These are phyloP conservation scores for Cydonia oblonga DNA, from an alignment of 331 rosid species.

Conservation along the genomic window DNA sequence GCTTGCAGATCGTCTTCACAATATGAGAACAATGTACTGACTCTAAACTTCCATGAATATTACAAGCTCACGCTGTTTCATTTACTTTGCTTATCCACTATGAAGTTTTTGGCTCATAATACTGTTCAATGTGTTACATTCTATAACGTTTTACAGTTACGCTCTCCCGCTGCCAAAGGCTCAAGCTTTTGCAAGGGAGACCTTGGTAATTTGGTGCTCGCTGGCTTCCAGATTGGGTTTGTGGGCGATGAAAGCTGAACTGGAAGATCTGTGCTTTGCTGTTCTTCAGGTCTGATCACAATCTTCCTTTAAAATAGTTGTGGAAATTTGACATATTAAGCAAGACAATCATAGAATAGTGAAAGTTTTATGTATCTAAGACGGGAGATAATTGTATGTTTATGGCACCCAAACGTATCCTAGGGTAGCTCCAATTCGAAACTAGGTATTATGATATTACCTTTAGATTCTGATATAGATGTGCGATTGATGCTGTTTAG, in stretches of 20 bases:
- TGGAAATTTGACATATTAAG: background rate
- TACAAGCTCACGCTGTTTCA: background rate
- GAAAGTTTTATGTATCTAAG: background rate
- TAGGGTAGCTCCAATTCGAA: background rate
- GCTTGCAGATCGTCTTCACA: conserved; percentile 99
- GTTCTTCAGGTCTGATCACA: conserved; percentile 68
- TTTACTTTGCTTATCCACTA: background rate
- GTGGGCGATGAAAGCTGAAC: conserved; percentile 93
- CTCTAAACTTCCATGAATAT: conserved; percentile 18
- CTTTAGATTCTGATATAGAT: background rate
- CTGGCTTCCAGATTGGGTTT: conserved; percentile 95
- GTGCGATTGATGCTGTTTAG: background rate
- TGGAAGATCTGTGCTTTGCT: conserved; percentile 92
- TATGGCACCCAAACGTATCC: background rate
- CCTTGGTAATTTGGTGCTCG: conserved; percentile 89
- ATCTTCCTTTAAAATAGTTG: background rate
- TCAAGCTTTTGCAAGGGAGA: conserved; percentile 92
- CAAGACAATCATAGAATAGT: background rate
- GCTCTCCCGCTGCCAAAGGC: conserved; percentile 77
- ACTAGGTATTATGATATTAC: background rate
- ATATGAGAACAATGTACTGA: conserved; percentile 91
- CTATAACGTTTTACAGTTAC: conserved; percentile 41
- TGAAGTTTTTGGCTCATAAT: conserved; percentile 7
- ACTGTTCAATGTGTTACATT: conserved; percentile 5
- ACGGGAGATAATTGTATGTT: background rate